Base-by-base conservation (phyloP, 208 protist species). In the Acanthamoeba triangularis region DNA sequence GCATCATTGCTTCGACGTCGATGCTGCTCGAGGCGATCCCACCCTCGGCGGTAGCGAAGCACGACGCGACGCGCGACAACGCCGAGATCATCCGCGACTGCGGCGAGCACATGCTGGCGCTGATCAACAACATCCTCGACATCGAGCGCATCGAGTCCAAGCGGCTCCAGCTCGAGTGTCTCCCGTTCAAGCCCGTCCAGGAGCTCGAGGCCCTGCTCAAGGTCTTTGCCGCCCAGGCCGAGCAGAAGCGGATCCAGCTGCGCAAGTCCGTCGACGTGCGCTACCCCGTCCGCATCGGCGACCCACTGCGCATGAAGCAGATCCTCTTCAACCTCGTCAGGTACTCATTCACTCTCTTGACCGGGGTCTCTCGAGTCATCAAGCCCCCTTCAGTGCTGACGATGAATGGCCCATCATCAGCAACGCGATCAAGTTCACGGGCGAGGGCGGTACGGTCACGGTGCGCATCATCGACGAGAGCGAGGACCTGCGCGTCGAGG, bases 371-470 rank as follows among this genome's bases (percentile, higher is more conserved):
- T n/a, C n/a, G n/a, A n/a, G n/a, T n/a, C n/a, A n/a, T n/a, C n/a
- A n/a, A n/a, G n/a, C n/a, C n/a, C n/a, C n/a, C n/a, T n/a, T n/a
- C n/a, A n/a, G n/a, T n/a, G 37, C 37, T 41, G 37, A 41, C 37
- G n/a, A n/a, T n/a, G n/a, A 41, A 41, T 41, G 37, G 37, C 37
- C 37, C 37, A 41, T 41, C 37, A 41, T 41, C 76, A 41, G 13
- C 67, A 94, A 94, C 49, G 90, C 90, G 6, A 78, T 94, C 63
- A 94, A 94, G 90, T 94, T 94, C 49, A 97, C 96, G 0, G 84
- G 37, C 0, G 52, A 84, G 18, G 67, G 67, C 28, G 90, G 90
- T 0, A 4, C 1, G 13, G 47, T 94, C 35, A 44, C 47, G 13
- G 90, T 94, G 44, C 7, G 23, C 23, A 28, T 94, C 25, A 16